A percentile compares a stretch with the other conserved stretches of the same genome.
phyloP scores from a whole-genome alignment of 176 grass and related monocot genomes.

The Sorghum bicolor region DNA sequence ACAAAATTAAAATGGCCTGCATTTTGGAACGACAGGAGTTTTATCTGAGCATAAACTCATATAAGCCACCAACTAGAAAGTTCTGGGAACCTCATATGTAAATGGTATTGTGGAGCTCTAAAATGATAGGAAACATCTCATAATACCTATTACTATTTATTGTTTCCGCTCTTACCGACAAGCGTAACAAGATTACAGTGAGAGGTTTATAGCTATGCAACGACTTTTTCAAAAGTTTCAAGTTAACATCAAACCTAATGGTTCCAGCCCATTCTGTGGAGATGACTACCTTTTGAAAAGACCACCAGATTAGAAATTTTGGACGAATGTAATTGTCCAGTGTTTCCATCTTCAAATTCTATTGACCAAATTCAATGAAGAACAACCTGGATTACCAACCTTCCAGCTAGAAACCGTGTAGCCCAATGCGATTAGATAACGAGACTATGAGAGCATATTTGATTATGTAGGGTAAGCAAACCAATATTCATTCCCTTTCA shows the following conservation, averaged over 20 bases:
- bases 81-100: neutral
- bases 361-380: conserved; percentile 9
- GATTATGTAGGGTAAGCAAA: neutral
- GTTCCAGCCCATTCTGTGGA: conserved; percentile 11
- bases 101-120: conserved; percentile 17
- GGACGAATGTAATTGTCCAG: neutral
- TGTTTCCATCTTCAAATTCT: neutral
- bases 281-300: neutral
- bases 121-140: conserved; percentile 4
- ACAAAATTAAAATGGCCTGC: neutral
- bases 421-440: conserved; percentile 5
- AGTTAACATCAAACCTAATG: neutral
- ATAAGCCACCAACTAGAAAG: neutral
- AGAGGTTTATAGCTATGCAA: conserved; percentile 1
- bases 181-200: conserved; percentile 10
- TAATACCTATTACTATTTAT: conserved; percentile 4
- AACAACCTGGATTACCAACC: conserved; percentile 11
- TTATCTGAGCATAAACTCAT: neutral
- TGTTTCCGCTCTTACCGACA: conserved; percentile 17
- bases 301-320: conserved; percentile 1
- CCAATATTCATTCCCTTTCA: neutral
- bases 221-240: conserved; percentile 13
- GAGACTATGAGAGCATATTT: conserved; percentile 1
- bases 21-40: neutral
- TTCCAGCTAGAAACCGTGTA: conserved; percentile 15